Base-by-base conservation (phyloP, 352 stramenopile genomes). In the Elongisporangium prolatum region DNA sequence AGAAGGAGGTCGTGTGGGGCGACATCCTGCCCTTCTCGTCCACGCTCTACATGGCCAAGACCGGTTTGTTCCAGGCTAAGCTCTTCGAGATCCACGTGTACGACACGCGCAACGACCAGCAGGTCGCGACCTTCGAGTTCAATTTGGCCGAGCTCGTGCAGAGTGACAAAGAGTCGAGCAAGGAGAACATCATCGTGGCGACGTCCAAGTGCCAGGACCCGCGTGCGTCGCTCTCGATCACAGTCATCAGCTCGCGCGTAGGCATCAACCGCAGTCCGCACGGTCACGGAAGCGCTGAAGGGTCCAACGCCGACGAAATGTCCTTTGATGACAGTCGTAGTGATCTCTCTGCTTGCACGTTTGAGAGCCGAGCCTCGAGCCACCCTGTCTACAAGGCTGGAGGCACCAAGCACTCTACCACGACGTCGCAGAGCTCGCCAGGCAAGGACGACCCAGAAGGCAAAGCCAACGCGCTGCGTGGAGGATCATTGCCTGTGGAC, bases 41-140 rank as follows among this genome's bases (percentile, higher is more conserved):
- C 60, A 89, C 80, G 25, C 75, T 91, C 21, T 91, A 88, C 60
- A 76, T 86, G 71, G 77, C 78, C 49, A 91, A 91, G 63, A 80
- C 78, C 22, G 80, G 80, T 13, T 58, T 89, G 16, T 89, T 88
- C 61, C 76, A 88, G 59, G 68, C 68, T 57, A 91, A 91, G 48
- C 67, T 80, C 25, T 91, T 88, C 55, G 67, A 79, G 52, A 75
- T 91, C 49, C 70, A 88, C 37, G 63, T 91, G n/a, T 84, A 82
- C 21, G 65, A 88, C 55, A 77, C 71, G 11, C 79, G 73, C 25
- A 88, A 65, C 3, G 72, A 84, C 59, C 60, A 72, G 47, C 64
- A 75, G 28, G 64, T 91, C 24, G 80, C 76, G 10, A 54, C 77
- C 2, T 91, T 91, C 37, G 78, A 89, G 59, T 88, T 91, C 34